Evolutionary conservation across 305 asterid genomes (phyloP).

Genomic region (Solanum hybrid): DNA sequence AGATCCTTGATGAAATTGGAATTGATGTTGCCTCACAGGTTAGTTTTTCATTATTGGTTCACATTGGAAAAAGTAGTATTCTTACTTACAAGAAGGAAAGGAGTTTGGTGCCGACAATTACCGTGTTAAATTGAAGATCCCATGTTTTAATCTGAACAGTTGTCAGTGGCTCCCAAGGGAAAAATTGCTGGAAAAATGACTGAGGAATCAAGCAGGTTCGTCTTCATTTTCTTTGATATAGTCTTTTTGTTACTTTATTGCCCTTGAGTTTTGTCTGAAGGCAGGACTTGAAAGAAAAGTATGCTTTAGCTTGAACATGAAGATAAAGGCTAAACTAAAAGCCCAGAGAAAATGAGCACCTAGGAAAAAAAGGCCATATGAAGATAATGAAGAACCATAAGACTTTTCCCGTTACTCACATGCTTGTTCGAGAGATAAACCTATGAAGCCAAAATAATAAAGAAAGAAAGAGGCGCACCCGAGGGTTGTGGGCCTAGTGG

Average conservation of each 20-base stretch:
- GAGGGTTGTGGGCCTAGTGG: no score
- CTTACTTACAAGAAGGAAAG: neutral
- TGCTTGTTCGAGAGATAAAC: no score
- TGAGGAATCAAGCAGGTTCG: constrained; percentile 56
- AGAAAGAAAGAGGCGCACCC: no score
- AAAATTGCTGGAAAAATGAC: constrained; percentile 59
- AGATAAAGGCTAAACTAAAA: no score
- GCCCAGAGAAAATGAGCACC: no score
- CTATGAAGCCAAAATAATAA: no score
- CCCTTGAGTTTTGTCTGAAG: no score
- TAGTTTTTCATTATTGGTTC: neutral
- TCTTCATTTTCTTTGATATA: neutral
- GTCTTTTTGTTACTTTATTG: neutral
- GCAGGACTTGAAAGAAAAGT: no score
- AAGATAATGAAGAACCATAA: no score
- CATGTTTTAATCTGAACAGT: constrained; percentile 28
- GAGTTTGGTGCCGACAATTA: neutral
- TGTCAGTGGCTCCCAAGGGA: constrained; percentile 87
- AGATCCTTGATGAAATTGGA: constrained; percentile 96
- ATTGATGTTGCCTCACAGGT: constrained; percentile 94
- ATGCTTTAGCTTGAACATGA: neutral
- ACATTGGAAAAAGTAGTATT: neutral
- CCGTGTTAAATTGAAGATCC: neutral
- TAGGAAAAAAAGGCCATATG: no score
- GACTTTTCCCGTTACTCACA: no score